These are phyloP conservation scores for Dichotomopilus funicola DNA, from an alignment of 2,329 filamentous ascomycete genomes.

Conservation along the genomic window DNA sequence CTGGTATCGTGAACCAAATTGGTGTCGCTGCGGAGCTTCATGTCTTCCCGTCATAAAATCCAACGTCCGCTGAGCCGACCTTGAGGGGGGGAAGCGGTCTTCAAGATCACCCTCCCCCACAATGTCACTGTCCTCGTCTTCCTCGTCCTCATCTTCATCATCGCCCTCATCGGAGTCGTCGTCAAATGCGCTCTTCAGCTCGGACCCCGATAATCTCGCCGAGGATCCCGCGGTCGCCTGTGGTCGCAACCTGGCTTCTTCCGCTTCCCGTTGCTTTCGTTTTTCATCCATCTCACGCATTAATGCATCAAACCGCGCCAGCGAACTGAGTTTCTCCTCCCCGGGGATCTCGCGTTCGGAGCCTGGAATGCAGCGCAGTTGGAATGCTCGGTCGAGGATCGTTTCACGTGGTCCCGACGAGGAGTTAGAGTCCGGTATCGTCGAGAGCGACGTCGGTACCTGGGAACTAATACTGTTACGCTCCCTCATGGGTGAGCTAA, in stretches of 20 bases:
- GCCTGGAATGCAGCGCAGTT: slow-evolving; percentile 56
- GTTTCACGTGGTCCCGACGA: slow-evolving; percentile 54
- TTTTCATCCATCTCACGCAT: slow-evolving; percentile 56
- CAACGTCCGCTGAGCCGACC: slow-evolving; percentile 40
- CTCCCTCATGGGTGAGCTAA: slow-evolving; percentile 50
- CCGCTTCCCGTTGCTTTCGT: slow-evolving; percentile 35
- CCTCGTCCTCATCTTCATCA: slow-evolving; percentile 34
- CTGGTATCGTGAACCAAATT: slow-evolving; percentile 30
- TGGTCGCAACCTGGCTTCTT: slow-evolving; percentile 19
- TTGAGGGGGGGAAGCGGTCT: slow-evolving; percentile 21
- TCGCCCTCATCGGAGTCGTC: slow-evolving; percentile 38
- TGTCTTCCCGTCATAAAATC: slow-evolving; percentile 44
- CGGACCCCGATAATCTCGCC: slow-evolving; percentile 27
- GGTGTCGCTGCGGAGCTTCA: slow-evolving; percentile 23
- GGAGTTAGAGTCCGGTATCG: slow-evolving; percentile 39
- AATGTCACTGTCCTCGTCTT: slow-evolving; percentile 29
- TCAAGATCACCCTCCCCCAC: slow-evolving; percentile 26
- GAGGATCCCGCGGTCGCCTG: slow-evolving; percentile 18
- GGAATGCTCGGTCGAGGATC: slow-evolving; percentile 61
- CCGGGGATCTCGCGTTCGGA: slow-evolving; percentile 48
- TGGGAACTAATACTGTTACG: slow-evolving; percentile 51
- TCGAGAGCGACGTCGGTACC: slow-evolving; percentile 28
- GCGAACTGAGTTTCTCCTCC: slow-evolving; percentile 57
- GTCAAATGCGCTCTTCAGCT: slow-evolving; percentile 46
- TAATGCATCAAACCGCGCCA: slow-evolving; percentile 59